Conservation (phyloP, 2,329 filamentous ascomycete species). For the Alternaria infectoria region DNA sequence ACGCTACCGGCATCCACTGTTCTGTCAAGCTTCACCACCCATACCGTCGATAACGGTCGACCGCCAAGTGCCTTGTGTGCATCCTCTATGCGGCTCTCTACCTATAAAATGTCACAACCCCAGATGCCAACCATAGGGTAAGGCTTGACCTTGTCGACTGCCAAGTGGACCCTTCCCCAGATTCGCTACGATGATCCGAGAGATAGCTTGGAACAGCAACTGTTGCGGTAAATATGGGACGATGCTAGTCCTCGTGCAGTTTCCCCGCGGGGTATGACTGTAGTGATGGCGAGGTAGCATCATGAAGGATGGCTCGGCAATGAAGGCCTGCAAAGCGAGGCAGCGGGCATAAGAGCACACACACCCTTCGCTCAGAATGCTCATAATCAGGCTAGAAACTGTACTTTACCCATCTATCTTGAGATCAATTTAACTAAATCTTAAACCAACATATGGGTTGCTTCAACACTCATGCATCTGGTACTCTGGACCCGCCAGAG, state of each 20-base stretch:
- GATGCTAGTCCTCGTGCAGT: slow-evolving; percentile 17
- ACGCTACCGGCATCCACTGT: slow-evolving; percentile 9
- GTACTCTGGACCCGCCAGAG: slow-evolving; percentile 44
- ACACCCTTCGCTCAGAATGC: neutral
- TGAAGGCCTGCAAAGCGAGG: slow-evolving; percentile 8
- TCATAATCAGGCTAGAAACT: neutral
- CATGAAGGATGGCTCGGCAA: slow-evolving; percentile 12
- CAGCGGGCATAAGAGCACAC: slow-evolving; percentile 1
- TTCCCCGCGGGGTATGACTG: slow-evolving; percentile 20
- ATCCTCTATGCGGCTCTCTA: slow-evolving; percentile 3
- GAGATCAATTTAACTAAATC: neutral
- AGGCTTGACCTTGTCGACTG: slow-evolving; percentile 23
- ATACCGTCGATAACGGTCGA: slow-evolving; percentile 2
- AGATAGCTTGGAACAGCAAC: slow-evolving; percentile 21
- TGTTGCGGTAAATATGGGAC: slow-evolving; percentile 15
- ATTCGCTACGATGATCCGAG: slow-evolving; percentile 20
- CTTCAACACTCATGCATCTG: slow-evolving; percentile 40
- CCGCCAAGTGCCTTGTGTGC: slow-evolving; percentile 19
- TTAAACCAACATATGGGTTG: slow-evolving; percentile 25
- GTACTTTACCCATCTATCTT: neutral
- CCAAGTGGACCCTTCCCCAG: slow-evolving; percentile 27
- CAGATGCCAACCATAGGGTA: slow-evolving; percentile 20
- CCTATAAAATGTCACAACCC: slow-evolving; percentile 13
- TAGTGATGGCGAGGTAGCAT: slow-evolving; percentile 13
- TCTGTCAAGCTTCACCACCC: slow-evolving; percentile 9